phyloP scores from a whole-genome alignment of 2,329 filamentous ascomycete species.

The Byssoonygena ceratinophila region DNA sequence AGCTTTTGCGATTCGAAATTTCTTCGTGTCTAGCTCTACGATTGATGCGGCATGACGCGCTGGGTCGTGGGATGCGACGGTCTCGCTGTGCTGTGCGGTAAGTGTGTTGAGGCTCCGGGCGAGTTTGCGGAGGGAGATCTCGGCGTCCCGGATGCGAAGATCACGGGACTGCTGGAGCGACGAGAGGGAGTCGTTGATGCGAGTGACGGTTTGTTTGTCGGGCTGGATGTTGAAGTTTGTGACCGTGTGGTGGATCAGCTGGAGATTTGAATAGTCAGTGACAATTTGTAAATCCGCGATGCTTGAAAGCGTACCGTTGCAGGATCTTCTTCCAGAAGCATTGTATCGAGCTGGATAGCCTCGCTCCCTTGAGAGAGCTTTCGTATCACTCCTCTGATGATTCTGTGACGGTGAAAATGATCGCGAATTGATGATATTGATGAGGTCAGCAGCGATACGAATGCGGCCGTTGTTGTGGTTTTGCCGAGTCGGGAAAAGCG shows the following conservation, averaged over 20 bases:
- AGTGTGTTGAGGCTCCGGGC: slow-evolving; percentile 66
- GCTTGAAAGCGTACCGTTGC: slow-evolving; percentile 70
- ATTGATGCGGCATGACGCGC: slow-evolving; percentile 74
- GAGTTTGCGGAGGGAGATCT: slow-evolving; percentile 58
- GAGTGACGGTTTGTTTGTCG: slow-evolving; percentile 72
- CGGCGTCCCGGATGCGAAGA: slow-evolving; percentile 60
- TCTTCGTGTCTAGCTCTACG: slow-evolving; percentile 76
- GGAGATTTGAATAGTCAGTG: too few relatives aligned
- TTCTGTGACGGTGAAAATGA: too few relatives aligned
- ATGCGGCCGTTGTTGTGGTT: slow-evolving; percentile 18
- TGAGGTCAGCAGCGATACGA: slow-evolving; percentile 9
- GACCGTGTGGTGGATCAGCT: slow-evolving; percentile 87
- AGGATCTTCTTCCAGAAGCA: slow-evolving; percentile 92
- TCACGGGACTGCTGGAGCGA: slow-evolving; percentile 77
- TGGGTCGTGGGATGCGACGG: slow-evolving; percentile 62
- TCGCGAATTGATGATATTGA: too few relatives aligned
- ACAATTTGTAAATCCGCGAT: too few relatives aligned
- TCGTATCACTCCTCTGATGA: too few relatives aligned
- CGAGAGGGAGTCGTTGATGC: slow-evolving; percentile 72
- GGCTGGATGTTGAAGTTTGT: slow-evolving; percentile 89
- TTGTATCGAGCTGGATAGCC: slow-evolving; percentile 40
- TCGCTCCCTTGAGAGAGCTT: not conserved
- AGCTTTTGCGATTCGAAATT: slow-evolving; percentile 88
- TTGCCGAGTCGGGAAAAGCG: slow-evolving; percentile 14
- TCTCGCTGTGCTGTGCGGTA: slow-evolving; percentile 64